Conservation (phyloP, 192 early-diverging fungal species). For the Tieghemiomyces parasiticus region DNA sequence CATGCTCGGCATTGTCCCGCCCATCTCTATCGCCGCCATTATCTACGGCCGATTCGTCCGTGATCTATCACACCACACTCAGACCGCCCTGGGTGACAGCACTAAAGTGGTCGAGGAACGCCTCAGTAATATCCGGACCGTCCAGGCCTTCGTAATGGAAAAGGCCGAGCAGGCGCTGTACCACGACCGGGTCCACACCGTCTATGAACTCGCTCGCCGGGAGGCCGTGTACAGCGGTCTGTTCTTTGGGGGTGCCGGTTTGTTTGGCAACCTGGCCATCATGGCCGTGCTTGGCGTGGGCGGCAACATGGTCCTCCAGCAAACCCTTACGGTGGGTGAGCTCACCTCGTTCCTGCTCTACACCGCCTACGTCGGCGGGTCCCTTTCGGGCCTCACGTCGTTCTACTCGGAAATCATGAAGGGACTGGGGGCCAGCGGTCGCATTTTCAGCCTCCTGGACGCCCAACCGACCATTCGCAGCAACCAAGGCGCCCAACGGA, state of each 20-base stretch:
- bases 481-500: conserved; percentile 4
- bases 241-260: conserved; percentile 46
- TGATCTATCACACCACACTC: conserved; percentile 38
- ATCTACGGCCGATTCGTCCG: conserved; percentile 51
- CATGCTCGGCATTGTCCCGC: conserved; percentile 60
- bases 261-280: conserved; percentile 44
- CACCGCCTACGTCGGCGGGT: conserved; percentile 46
- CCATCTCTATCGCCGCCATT: conserved; percentile 50
- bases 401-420: conserved; percentile 64
- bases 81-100: conserved; percentile 46
- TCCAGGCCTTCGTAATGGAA: conserved; percentile 31
- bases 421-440: conserved; percentile 42
- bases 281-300: conserved; percentile 48
- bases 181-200: conserved; percentile 20
- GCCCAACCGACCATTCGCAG: conserved; percentile 17
- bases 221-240: conserved; percentile 40
- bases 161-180: conserved; percentile 19
- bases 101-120: conserved; percentile 56
- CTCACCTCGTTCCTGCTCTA: conserved; percentile 51
- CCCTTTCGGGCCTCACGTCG: conserved; percentile 37
- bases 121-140: conserved; percentile 31
- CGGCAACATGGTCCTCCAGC: conserved; percentile 42
- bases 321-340: conserved; percentile 43
- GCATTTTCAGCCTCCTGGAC: conserved; percentile 42
- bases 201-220: conserved; percentile 23